Percentiles rank a stretch among this genome's conserved stretches.
Evolutionary conservation across 1,139 yeast species (phyloP).

Genomic region (Debaryomycetaceae sp.): DNA sequence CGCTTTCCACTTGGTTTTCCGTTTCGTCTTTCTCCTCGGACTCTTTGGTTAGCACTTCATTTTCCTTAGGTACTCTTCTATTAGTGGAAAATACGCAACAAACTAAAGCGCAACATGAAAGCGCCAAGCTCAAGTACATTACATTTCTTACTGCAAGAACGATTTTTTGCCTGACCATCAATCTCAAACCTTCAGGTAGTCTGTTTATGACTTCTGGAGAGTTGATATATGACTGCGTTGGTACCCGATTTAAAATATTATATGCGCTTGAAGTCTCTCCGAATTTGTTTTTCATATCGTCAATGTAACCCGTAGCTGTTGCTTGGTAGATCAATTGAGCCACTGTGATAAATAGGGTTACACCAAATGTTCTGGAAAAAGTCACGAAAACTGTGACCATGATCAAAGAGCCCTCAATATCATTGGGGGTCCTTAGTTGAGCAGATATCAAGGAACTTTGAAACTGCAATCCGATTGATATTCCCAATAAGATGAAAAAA

Average conservation of each 20-base stretch:
- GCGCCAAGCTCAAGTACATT: slow-evolving; percentile 38
- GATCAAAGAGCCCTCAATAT: slow-evolving; percentile 47
- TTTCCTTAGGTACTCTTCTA: slow-evolving; percentile 33
- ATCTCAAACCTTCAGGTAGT: slow-evolving; percentile 21
- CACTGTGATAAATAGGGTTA: slow-evolving; percentile 44
- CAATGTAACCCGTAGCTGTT: slow-evolving; percentile 22
- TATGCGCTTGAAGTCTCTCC: slow-evolving; percentile 13
- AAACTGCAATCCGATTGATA: slow-evolving; percentile 51
- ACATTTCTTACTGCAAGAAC: slow-evolving; percentile 40
- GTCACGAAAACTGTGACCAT: slow-evolving; percentile 47
- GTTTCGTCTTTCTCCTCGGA: slow-evolving; percentile 9
- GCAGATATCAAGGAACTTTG: slow-evolving; percentile 52
- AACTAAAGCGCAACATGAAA: slow-evolving; percentile 27
- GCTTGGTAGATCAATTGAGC: slow-evolving; percentile 45
- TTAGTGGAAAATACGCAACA: slow-evolving; percentile 34
- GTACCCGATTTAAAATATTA: slow-evolving; percentile 13
- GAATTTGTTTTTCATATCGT: slow-evolving; percentile 6
- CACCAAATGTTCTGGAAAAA: slow-evolving; percentile 47
- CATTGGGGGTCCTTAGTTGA: slow-evolving; percentile 54
- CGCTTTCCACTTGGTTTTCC: not conserved
- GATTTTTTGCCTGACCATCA: slow-evolving; percentile 23
- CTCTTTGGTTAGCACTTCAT: slow-evolving; percentile 20
- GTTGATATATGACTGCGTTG: slow-evolving; percentile 20
- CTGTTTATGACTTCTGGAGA: slow-evolving; percentile 26
- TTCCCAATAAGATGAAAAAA: slow-evolving; percentile 49